Conservation (phyloP, 345 rosid species). For the Nasturtium officinale region DNA sequence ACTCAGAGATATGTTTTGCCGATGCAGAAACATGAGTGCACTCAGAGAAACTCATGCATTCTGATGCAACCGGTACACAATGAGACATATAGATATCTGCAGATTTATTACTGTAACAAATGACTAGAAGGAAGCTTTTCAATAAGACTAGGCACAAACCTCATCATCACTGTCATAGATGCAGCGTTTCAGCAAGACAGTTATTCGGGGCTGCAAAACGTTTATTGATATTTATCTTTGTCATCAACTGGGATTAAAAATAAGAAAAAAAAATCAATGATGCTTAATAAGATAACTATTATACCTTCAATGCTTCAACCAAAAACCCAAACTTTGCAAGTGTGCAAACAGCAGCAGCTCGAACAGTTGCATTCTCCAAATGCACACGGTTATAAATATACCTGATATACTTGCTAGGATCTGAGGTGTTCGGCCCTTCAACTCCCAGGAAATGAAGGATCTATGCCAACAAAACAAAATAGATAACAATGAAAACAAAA, state of each 20-base stretch:
- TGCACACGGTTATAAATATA: constrained; percentile 98
- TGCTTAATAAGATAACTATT: constrained; percentile 26
- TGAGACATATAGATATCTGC: not conserved
- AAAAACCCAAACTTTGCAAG: constrained; percentile 93
- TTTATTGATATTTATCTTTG: not conserved
- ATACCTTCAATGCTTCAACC: constrained; percentile 88
- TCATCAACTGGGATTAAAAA: constrained; percentile 1
- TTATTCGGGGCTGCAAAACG: constrained; percentile 74
- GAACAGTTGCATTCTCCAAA: constrained; percentile 97
- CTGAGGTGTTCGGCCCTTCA: constrained; percentile 94
- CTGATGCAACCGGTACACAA: constrained; percentile 8
- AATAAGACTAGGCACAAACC: constrained; percentile 50
- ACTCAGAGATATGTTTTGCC: not conserved
- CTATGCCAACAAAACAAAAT: constrained; percentile 42
- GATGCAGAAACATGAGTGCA: constrained; percentile 1
- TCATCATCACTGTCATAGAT: constrained; percentile 95
- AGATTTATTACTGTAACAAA: not conserved
- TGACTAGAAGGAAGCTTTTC: constrained; percentile 17
- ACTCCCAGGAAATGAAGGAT: constrained; percentile 95
- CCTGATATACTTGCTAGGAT: constrained; percentile 94
- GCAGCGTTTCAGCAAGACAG: constrained; percentile 85
- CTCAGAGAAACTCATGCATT: not conserved
- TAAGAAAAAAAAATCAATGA: not conserved
- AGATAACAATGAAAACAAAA: constrained; percentile 10
- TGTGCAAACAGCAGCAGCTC: constrained; percentile 96